phyloP scores from a whole-genome alignment of 2,329 filamentous ascomycete genomes.

The Mycogone perniciosa region DNA sequence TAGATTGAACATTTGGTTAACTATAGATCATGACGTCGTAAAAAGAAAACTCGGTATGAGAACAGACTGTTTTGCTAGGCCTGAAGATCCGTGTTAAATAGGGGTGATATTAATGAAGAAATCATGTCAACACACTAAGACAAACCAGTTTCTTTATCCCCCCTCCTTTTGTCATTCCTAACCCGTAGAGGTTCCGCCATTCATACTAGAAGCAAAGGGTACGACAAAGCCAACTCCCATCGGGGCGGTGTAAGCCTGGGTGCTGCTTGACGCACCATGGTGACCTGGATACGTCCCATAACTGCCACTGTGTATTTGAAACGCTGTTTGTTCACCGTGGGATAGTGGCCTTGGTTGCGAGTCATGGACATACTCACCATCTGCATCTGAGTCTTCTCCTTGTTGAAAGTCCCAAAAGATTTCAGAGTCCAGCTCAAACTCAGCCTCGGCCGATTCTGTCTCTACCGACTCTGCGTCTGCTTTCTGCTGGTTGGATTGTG shows the following conservation, averaged over 20 bases:
- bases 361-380: slow-evolving; percentile 2
- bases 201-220: neutral
- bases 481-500: neutral
- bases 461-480: neutral
- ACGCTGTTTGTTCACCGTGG: slow-evolving; percentile 2
- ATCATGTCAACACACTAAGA: too few relatives aligned
- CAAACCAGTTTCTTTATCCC: neutral
- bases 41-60: too few relatives aligned
- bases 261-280: neutral
- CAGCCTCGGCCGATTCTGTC: neutral
- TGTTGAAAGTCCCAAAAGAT: neutral
- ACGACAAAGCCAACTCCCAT: neutral
- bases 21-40: neutral
- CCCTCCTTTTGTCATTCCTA: neutral
- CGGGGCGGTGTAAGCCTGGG: neutral
- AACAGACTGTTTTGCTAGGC: too few relatives aligned
- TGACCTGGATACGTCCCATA: neutral
- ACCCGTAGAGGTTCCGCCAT: neutral
- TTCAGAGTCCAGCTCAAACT: slow-evolving; percentile 1
- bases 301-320: neutral
- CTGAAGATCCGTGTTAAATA: too few relatives aligned
- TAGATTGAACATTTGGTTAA: neutral
- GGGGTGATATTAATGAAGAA: too few relatives aligned
- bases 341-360: neutral
- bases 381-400: neutral